Base-by-base conservation (phyloP, 176 grass and related monocot species). In the Phoenix roebelenii region DNA sequence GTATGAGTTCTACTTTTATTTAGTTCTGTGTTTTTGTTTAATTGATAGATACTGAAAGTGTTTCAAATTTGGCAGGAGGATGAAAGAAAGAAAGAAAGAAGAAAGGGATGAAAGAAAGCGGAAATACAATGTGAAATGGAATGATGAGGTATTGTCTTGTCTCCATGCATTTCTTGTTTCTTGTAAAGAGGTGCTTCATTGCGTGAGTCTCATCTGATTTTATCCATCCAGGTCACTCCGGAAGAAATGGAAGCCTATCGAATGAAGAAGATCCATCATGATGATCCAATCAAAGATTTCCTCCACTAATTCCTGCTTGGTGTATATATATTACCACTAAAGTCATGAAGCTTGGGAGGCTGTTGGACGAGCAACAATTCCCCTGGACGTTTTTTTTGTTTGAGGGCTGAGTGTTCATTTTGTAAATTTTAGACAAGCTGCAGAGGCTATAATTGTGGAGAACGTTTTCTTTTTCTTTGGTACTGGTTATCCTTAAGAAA, bases 201-300 rank as follows among this genome's bases (percentile, higher is more conserved):
- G 22, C 23, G 19, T 35, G 35, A 63, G 30, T 44, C 3, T 23
- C 18, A 39, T 59, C 19, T 19, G 17, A 61, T 2, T 51, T 30
- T 17, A 5, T 72, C 50, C 10, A 5, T 23, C 15, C 39, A 78
- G 79, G 93, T 98, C 24, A 98, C 93, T 15, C 73, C 76, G 0
- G 93, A 98, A 74, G 84, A 98, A 61, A 98, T 92, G 93, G 93
- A 98, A 26, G 93, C 93, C 2, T 98, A 88, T 66, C 79, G 93
- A 10, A 88, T 98, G 93, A 98, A 80, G 35, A 92, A 57, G 48
- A 16, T 83, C 18, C 93, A 85, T 65, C 70, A 85, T 20, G 87
- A 98, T 4, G 93, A 98, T 78, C 93, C 93, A 24, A 98, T 92
- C 87, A 92, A 55, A 71, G 93, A 83, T 59, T 98, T 92, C 55